Percentiles rank a stretch among this genome's conserved stretches.
Evolutionary conservation across 768 basidiomycete genomes (phyloP).

Genomic region (Aureoboletus auriporus): DNA sequence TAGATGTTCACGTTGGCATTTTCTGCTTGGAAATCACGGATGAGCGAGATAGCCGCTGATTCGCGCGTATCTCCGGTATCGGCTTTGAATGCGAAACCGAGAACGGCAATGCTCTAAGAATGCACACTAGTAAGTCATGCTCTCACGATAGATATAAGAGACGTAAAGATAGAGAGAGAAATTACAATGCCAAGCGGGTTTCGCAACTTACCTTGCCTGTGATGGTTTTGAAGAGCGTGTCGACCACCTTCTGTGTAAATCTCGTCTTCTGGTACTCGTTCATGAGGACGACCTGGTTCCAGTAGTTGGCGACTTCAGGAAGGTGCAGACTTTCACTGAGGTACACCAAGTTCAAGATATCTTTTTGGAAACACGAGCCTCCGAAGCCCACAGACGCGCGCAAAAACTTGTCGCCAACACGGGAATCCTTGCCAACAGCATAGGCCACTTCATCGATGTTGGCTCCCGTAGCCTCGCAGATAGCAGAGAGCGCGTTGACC

Average conservation of each 20-base stretch:
- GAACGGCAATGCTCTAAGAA: constrained; percentile 81
- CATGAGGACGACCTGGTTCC: constrained; percentile 95
- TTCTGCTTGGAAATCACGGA: constrained; percentile 91
- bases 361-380: constrained; percentile 99
- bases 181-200: too few species aligned
- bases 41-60: constrained; percentile 90
- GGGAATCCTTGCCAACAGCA: constrained; percentile 90
- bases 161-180: neutral
- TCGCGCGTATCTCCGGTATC: constrained; percentile 99
- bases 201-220: constrained; percentile 73
- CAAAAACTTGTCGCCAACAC: constrained; percentile 93
- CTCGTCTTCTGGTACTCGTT: constrained; percentile 98
- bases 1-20: constrained; percentile 84
- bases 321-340: constrained; percentile 91
- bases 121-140: neutral
- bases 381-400: constrained; percentile 96
- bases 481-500: constrained; percentile 95
- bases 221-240: constrained; percentile 97
- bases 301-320: constrained; percentile 96
- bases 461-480: constrained; percentile 98
- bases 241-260: constrained; percentile 94
- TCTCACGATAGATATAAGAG: constrained; percentile 5
- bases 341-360: constrained; percentile 98
- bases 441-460: constrained; percentile 97
- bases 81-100: constrained; percentile 99